A percentile compares a stretch with the other conserved stretches of the same genome.
Evolutionary conservation across 2,329 filamentous ascomycete species (phyloP).

Genomic region (Lithohypha guttulata): DNA sequence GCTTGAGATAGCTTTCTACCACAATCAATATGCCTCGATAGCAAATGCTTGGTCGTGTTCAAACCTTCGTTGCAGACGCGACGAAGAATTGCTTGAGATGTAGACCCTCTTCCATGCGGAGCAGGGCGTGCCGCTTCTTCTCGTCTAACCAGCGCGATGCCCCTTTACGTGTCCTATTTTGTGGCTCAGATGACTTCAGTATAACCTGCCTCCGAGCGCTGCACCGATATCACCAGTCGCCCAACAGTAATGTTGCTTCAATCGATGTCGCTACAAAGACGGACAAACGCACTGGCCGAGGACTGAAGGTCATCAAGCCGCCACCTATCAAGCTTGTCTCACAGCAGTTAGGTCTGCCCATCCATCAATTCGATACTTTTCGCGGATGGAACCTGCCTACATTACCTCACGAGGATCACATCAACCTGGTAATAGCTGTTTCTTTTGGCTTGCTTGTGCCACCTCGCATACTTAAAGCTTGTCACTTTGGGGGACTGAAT

Average conservation of each 20-base stretch:
- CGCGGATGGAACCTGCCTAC: conserved; percentile 61
- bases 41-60: conserved; percentile 1
- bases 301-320: conserved; percentile 55
- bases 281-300: conserved; percentile 66
- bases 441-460: conserved; percentile 92
- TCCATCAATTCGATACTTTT: conserved; percentile 74
- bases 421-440: conserved; percentile 79
- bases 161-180: conserved; percentile 79
- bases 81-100: too few species aligned
- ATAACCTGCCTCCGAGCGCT: conserved; percentile 64
- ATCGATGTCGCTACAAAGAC: conserved; percentile 80
- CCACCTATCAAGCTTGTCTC: conserved; percentile 64
- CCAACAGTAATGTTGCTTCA: conserved; percentile 51
- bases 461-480: conserved; percentile 54
- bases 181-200: conserved; percentile 87
- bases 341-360: conserved; percentile 48
- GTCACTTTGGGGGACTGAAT: conserved; percentile 80
- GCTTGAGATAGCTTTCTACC: not conserved
- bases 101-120: too few species aligned
- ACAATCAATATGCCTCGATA: not conserved
- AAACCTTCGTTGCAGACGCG: not conserved
- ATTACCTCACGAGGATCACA: conserved; percentile 31
- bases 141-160: conserved; percentile 17
- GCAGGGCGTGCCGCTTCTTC: too few species aligned
- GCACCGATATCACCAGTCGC: conserved; percentile 45